Evolutionary conservation across 768 basidiomycete species (phyloP), one percentile per base, ranked within the genome.

Genomic region (Thelephora ganbajun): DNA sequence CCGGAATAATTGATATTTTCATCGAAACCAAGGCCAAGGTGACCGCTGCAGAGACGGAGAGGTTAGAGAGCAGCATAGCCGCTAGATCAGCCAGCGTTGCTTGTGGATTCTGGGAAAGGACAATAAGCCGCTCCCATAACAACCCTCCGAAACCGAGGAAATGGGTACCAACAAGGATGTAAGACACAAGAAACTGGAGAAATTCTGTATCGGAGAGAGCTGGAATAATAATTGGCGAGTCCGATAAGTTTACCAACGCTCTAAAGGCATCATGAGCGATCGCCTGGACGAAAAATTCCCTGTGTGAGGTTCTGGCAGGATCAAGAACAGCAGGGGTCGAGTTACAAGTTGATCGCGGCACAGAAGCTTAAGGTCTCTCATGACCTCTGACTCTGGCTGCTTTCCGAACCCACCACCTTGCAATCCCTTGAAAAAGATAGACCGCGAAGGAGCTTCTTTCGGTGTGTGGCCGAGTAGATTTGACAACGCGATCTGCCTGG

Each of bases 41-140:
- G 46, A 84, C 74, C 0, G 73, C 63, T 2, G 84, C 70, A 39
- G 86, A 80, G 4, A 84, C 74, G 7, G 90, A 86, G 33, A 96
- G 67, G 66, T 98, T 98, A n/a, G 92, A 94, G 9, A 98, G 73
- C 1, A 97, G 71, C 94, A 98, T 98, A n/a, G 89, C 76, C 2
- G 92, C 90, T 16, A 98, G 77, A 68, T 97, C 93, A 33, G 91
- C 90, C 22, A 97, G 81, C 49, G 83, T 79, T 9, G 93, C 80
- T 51, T 83, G 77, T n/a, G 88, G 83, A 63, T 91, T 85, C 92
- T 97, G 55, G 7, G 35, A 22, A 22, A 48, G 34, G 22, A 6
- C 37, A 46, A 11, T 6, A 18, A 11, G 23, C 7, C 16, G 34
- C 7, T 12, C n/a, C n/a, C 2, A 2, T 48, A 33, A 52, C 49